Evolutionary conservation across 805 yeast genomes (phyloP).

Genomic region (Candida vaughaniae): DNA sequence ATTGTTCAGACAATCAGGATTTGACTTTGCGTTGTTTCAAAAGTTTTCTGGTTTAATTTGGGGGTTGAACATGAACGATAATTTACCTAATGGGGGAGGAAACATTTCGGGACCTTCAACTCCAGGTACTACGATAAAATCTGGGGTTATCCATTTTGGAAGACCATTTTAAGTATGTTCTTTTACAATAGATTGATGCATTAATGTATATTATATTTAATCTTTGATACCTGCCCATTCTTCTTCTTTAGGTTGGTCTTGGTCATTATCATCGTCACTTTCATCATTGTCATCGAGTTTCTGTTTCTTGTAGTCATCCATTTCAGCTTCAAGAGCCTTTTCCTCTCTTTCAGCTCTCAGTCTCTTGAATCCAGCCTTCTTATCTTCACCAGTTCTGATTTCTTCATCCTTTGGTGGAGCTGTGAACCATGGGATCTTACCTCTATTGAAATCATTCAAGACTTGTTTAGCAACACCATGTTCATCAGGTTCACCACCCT

Average conservation of each 20-base stretch:
- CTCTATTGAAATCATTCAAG: slow-evolving; percentile 92
- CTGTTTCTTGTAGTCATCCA: slow-evolving; percentile 19
- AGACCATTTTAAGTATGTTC: slow-evolving; percentile 20
- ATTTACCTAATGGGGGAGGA: slow-evolving; percentile 2
- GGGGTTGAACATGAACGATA: slow-evolving; percentile 39
- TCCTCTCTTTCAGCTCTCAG: slow-evolving; percentile 50
- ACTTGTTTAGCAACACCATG: slow-evolving; percentile 87
- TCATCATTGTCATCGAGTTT: slow-evolving; percentile 13
- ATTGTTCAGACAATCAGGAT: slow-evolving; percentile 32
- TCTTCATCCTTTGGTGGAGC: slow-evolving; percentile 82
- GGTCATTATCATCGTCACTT: slow-evolving; percentile 17
- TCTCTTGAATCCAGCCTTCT: slow-evolving; percentile 52
- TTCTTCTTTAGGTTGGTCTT: slow-evolving; percentile 9
- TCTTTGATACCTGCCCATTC: slow-evolving; percentile 30
- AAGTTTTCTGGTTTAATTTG: slow-evolving; percentile 52
- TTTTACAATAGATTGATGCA: not conserved
- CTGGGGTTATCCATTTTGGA: slow-evolving; percentile 30
- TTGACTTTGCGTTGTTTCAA: slow-evolving; percentile 20
- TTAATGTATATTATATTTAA: slow-evolving; percentile 7
- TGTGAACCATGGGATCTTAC: slow-evolving; percentile 97
- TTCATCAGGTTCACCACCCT: slow-evolving; percentile 98
- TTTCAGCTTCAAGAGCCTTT: slow-evolving; percentile 26
- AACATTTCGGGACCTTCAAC: slow-evolving; percentile 21
- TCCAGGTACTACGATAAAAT: slow-evolving; percentile 20
- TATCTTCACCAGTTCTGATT: slow-evolving; percentile 56